Evolutionary conservation across 2,329 filamentous ascomycete species (phyloP).

Genomic region (Chrysosporium keratinophilum): DNA sequence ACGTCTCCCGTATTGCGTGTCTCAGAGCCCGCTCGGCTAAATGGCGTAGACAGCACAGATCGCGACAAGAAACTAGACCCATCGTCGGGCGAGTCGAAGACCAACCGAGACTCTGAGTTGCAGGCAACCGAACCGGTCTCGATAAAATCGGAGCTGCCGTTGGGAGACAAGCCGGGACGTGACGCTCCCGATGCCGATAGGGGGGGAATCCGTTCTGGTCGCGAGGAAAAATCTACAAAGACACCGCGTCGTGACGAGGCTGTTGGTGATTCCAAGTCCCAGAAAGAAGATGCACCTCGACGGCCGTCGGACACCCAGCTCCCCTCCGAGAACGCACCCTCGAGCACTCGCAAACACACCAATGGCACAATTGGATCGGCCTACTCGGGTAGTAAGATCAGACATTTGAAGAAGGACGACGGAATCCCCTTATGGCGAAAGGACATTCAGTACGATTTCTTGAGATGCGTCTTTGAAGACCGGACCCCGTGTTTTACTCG

Average conservation of each 20-base stretch:
- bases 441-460: slow-evolving; percentile 57
- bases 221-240: neutral
- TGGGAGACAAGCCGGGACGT: neutral
- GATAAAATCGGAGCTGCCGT: neutral
- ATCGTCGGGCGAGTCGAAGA: neutral
- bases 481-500: slow-evolving; percentile 69
- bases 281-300: neutral
- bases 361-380: slow-evolving; percentile 57
- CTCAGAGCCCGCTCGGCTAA: neutral
- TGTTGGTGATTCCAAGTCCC: neutral
- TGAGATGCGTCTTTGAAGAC: slow-evolving; percentile 54
- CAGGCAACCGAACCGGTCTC: neutral
- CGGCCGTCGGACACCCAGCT: neutral
- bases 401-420: slow-evolving; percentile 57
- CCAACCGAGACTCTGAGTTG: neutral
- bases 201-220: neutral
- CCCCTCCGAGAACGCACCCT: slow-evolving; percentile 23
- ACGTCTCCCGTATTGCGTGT: neutral
- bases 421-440: slow-evolving; percentile 57
- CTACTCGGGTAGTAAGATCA: slow-evolving; percentile 58
- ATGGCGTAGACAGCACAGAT: neutral
- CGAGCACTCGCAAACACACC: slow-evolving; percentile 49
- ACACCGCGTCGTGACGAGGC: neutral
- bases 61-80: neutral
- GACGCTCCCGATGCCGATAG: neutral